phyloP scores from a whole-genome alignment of 306 rosid genomes.

The Lathyrus tuberosus region DNA sequence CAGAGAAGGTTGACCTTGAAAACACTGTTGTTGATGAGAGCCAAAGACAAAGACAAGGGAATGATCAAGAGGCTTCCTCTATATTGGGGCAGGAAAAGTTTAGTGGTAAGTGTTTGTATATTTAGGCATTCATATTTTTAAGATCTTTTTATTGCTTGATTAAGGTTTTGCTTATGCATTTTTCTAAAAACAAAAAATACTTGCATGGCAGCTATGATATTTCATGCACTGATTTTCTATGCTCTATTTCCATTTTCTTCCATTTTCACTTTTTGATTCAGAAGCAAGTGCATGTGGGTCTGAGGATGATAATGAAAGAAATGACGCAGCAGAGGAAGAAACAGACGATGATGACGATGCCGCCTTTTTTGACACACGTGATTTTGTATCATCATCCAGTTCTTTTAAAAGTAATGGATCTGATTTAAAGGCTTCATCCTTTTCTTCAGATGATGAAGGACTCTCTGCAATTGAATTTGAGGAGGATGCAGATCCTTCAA shows the following conservation, averaged over 20 bases:
- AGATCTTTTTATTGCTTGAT: constrained; percentile 23
- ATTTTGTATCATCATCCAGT: constrained; percentile 88
- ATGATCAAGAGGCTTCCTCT: constrained; percentile 62
- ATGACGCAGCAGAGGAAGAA: constrained; percentile 92
- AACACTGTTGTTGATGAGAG: constrained; percentile 97
- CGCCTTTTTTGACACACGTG: constrained; percentile 90
- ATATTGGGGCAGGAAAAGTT: constrained; percentile 68
- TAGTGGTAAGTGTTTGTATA: constrained; percentile 59
- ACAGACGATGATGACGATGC: constrained; percentile 80
- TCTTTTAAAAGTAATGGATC: constrained; percentile 87
- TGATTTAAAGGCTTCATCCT: constrained; percentile 70
- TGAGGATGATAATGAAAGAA: constrained; percentile 89
- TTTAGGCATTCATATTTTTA: constrained; percentile 11
- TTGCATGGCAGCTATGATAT: constrained; percentile 16
- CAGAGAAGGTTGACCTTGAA: constrained; percentile 97
- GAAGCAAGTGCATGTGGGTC: constrained; percentile 82
- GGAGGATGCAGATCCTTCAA: constrained; percentile 71
- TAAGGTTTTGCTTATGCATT: constrained; percentile 16
- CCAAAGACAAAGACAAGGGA: constrained; percentile 83
- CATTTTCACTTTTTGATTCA: constrained; percentile 39
- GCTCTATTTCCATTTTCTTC: constrained; percentile 10
- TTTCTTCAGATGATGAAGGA: constrained; percentile 90
- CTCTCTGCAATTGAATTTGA: constrained; percentile 56
- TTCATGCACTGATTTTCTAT: constrained; percentile 1
- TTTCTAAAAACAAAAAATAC: constrained; percentile 25